A percentile compares a stretch with the other conserved stretches of the same genome.
phyloP scores from a whole-genome alignment of 2,329 filamentous ascomycete species.

The Diaporthe nobilis region DNA sequence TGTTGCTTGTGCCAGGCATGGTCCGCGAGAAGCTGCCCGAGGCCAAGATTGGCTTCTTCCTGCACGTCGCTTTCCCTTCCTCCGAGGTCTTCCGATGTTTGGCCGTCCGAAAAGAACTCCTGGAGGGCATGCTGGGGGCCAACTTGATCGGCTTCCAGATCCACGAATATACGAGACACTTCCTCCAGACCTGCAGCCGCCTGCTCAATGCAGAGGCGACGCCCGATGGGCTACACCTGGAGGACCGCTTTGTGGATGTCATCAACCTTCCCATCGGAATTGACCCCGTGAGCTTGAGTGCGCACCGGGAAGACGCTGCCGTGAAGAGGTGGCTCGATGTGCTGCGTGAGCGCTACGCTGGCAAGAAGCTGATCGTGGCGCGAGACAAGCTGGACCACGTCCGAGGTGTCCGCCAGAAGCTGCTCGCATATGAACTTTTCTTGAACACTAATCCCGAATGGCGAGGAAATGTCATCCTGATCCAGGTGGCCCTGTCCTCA shows the following conservation, averaged over 20 bases:
- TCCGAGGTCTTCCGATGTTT: conserved; percentile 96
- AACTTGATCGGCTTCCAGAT: conserved; percentile 96
- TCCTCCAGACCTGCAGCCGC: conserved; percentile 94
- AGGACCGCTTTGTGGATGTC: conserved; percentile 94
- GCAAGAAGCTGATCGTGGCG: conserved; percentile 91
- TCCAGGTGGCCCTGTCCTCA: conserved; percentile 93
- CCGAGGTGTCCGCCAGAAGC: conserved; percentile 92
- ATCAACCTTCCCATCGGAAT: conserved; percentile 90
- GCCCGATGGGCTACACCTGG: conserved; percentile 87
- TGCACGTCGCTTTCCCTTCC: conserved; percentile 95
- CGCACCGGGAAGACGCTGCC: conserved; percentile 78
- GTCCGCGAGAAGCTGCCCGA: conserved; percentile 91
- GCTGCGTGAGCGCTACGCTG: conserved; percentile 86
- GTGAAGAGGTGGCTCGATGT: conserved; percentile 85
- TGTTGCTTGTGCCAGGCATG: conserved; percentile 90
- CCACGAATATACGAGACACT: conserved; percentile 92
- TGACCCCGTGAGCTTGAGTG: conserved; percentile 81
- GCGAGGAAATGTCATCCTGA: conserved; percentile 88
- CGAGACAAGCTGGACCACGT: conserved; percentile 95
- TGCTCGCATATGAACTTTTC: conserved; percentile 92
- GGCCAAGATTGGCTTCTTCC: conserved; percentile 95
- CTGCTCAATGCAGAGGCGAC: conserved; percentile 92
- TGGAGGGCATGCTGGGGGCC: conserved; percentile 93
- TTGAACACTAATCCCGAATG: conserved; percentile 94
- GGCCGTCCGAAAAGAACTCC: conserved; percentile 85